Evolutionary conservation across 1,284 basidiomycete species (phyloP).

Genomic region (Boletellus sp.): DNA sequence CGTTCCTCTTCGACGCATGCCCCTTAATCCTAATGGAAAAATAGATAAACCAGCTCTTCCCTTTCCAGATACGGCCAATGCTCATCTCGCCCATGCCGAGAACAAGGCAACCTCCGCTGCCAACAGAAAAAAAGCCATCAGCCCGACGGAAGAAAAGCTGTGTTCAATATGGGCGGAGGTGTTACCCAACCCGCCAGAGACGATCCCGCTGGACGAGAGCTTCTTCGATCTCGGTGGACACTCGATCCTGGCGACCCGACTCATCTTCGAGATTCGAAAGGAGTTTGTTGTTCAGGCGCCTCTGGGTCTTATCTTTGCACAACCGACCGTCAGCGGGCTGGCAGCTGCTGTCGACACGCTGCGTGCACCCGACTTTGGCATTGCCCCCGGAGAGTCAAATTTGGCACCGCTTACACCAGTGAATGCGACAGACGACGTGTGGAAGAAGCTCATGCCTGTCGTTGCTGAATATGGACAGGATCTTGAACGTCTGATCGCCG

Average conservation of each 20-base stretch:
- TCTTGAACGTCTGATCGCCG: conserved; percentile 59
- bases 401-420: conserved; percentile 17
- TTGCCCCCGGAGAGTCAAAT: conserved; percentile 45
- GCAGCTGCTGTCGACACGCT: conserved; percentile 78
- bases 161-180: conserved; percentile 81
- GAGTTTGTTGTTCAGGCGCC: conserved; percentile 90
- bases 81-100: conserved; percentile 41
- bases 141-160: conserved; percentile 78
- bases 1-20: conserved; percentile 93
- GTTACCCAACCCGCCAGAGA: conserved; percentile 76
- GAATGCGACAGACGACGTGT: conserved; percentile 17
- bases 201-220: conserved; percentile 86
- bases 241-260: conserved; percentile 94
- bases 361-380: conserved; percentile 78
- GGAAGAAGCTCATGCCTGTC: conserved; percentile 19
- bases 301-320: conserved; percentile 89
- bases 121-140: conserved; percentile 39
- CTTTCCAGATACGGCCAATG: conserved; percentile 95
- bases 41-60: conserved; percentile 98
- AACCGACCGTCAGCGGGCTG: conserved; percentile 84
- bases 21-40: conserved; percentile 98
- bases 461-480: conserved; percentile 77
- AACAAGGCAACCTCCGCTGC: conserved; percentile 30
- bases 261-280: conserved; percentile 97
- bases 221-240: conserved; percentile 99